phyloP scores from a whole-genome alignment of 768 basidiomycete genomes.

The Hypholoma sublateritium region DNA sequence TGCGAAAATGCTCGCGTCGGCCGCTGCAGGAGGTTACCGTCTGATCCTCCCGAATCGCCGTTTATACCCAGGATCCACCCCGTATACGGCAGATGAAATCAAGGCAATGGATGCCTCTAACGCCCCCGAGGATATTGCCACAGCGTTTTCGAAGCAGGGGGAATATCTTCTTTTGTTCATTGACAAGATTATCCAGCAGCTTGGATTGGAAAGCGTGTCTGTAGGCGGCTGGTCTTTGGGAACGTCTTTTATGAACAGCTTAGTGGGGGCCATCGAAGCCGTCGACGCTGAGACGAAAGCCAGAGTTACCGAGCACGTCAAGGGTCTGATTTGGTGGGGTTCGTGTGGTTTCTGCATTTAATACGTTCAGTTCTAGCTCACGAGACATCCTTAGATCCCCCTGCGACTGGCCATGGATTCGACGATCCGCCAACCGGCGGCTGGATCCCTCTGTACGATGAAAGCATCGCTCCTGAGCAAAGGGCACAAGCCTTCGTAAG shows the following conservation, averaged over 20 bases:
- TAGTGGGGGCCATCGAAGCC: conserved; percentile 18
- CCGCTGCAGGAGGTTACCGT: conserved; percentile 19
- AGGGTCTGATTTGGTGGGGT: conserved; percentile 11
- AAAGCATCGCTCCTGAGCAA: conserved; percentile 15
- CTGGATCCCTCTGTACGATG: conserved; percentile 24
- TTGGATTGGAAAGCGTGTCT: conserved; percentile 16
- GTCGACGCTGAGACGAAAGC: conserved; percentile 14
- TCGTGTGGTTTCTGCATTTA: not conserved
- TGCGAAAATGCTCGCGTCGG: conserved; percentile 18
- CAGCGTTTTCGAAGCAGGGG: conserved; percentile 26
- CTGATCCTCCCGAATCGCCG: conserved; percentile 33
- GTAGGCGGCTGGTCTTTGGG: conserved; percentile 33
- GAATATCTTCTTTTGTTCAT: conserved; percentile 27
- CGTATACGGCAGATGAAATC: conserved; percentile 25
- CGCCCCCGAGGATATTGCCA: conserved; percentile 13
- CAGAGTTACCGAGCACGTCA: conserved; percentile 13
- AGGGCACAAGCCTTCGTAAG: conserved; percentile 17
- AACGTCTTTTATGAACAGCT: conserved; percentile 19
- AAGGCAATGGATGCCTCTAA: conserved; percentile 11
- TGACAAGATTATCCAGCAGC: conserved; percentile 23
- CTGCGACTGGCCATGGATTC: conserved; percentile 19
- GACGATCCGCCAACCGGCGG: conserved; percentile 13
- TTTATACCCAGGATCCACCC: conserved; percentile 31
- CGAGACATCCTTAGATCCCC: conserved; percentile 17
- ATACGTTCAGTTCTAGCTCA: not conserved